phyloP scores from a whole-genome alignment of 345 rosid species.

The Eucalyptus coolabah region DNA sequence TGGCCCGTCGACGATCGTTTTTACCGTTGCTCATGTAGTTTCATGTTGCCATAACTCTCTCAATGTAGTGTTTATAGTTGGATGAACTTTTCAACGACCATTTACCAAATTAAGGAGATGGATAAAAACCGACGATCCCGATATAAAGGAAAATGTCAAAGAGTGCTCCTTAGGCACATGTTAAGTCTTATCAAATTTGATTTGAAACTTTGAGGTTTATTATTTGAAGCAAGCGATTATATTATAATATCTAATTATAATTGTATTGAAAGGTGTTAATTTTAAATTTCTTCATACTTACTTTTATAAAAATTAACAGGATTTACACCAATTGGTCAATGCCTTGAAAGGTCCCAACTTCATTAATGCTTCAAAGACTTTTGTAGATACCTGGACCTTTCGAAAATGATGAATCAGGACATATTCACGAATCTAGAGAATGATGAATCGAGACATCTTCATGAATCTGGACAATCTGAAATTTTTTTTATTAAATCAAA shows the following conservation, averaged over 20 bases:
- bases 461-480: too few relatives aligned
- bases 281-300: neutral
- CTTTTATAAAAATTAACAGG: neutral
- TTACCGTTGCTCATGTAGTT: too few relatives aligned
- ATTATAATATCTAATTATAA: neutral
- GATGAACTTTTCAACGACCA: neutral
- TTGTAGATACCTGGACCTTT: neutral
- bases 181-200: neutral
- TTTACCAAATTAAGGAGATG: too few relatives aligned
- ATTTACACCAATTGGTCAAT: neutral
- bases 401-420: too few relatives aligned
- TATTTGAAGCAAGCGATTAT: neutral
- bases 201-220: neutral
- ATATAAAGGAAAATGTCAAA: neutral
- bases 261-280: too few relatives aligned
- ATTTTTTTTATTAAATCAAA: too few relatives aligned
- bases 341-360: neutral
- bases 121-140: too few relatives aligned
- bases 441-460: neutral
- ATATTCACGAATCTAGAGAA: too few relatives aligned
- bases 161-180: neutral
- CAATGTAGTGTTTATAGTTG: neutral
- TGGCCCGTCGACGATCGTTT: too few relatives aligned
- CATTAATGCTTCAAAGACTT: neutral
- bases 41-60: neutral